Base-by-base conservation (phyloP, 2,329 filamentous ascomycete species). In the Emmonsiellopsis sp. region DNA sequence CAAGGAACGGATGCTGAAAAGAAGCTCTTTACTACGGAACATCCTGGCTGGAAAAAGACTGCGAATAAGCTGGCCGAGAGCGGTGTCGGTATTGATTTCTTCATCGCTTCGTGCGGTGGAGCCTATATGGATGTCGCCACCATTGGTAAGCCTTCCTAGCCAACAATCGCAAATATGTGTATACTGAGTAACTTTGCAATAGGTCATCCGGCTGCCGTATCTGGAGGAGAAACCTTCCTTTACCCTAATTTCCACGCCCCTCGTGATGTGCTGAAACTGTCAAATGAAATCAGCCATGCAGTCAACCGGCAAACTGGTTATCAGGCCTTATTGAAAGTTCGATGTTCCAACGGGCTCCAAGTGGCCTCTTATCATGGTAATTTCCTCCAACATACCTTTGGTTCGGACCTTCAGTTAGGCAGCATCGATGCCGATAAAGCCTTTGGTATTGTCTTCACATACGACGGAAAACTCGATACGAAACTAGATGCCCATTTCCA, bases 401-500 rank as follows among this genome's bases (percentile, higher is more conserved):
- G 90, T 9, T 90, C 91, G 2, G 93, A 98, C 70, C 80, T 98
- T 44, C 91, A 98, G 67, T 88, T 98, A 63, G 93, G 93, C 31
- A 82, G 87, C 50, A 84, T 97, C 50, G 93, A 97, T 67, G 85
- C 89, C 16, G 93, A 98, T 72, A 96, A 96, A 74, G 89, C 92
- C 8, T 80, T 98, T 59, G 87, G 85, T 2, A 88, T 97, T 9
- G 85, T 89, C 48, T 98, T 98, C 69, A 87, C 82, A 62, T 95
- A 98, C 69, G 93, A 98, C 66, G 93, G 93, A 56, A 97, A 97
- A 72, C 81, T 98, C n/a, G 93, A 98, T 70, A 78, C 89, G 4
- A 96, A 96, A 71, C 79, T 97, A 20, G 93, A 98, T 70, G 92
- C 92, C 7, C 93, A 98, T 72, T 98, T 98, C 79, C 93, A 98